Evolutionary conservation across 768 basidiomycete genomes (phyloP), one percentile per base, ranked within the genome.

Genomic region (Tulasnella sp.): DNA sequence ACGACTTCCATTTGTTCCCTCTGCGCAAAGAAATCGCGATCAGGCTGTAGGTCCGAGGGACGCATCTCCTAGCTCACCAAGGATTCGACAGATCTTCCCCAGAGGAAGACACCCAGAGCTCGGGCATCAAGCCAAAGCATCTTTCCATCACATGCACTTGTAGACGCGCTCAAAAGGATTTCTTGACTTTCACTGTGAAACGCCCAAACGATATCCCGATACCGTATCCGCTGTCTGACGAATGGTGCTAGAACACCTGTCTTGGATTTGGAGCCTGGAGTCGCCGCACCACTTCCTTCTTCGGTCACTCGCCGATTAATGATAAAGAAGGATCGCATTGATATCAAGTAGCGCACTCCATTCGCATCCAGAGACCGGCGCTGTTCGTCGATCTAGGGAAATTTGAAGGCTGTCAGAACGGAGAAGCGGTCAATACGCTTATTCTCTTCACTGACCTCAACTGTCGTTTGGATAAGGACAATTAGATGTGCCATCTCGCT

Each of bases 171-270:
- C 68, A 97, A 79, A 5, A 99, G 80, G 62, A 98, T 79, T 19
- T 91, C 93, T 77, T 99, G 95, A 77, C 89, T 92, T 80, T 97
- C 94, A 77, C 95, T 97, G 76, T 97, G 91, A 78, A 90, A 95
- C 0, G 95, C 96, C 95, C 96, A 99, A 34, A 98, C 84, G 82
- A 98, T 93, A 79, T 99, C 96, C 39, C 97, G 88, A 79, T 91
- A 95, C 26, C 92, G 87, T 63, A 96, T 83, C n/a, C 93, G 86
- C 77, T 90, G 88, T 76, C 92, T 82, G 1, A 64, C 71, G 44
- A 72, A 72, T 3, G 71, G 71, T 26, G 71, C 71, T 12, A 72
- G 35, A 17, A 72, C 64, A 32, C 71, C 71, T 26, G n/a, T 34
- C 14, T 52, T 69, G 7, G 62, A 34, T 36, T 70, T 70, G 17